Evolutionary conservation across 2,329 filamentous ascomycete species (phyloP), one percentile per base, ranked within the genome.

Genomic region (Exophiala aquamarina): DNA sequence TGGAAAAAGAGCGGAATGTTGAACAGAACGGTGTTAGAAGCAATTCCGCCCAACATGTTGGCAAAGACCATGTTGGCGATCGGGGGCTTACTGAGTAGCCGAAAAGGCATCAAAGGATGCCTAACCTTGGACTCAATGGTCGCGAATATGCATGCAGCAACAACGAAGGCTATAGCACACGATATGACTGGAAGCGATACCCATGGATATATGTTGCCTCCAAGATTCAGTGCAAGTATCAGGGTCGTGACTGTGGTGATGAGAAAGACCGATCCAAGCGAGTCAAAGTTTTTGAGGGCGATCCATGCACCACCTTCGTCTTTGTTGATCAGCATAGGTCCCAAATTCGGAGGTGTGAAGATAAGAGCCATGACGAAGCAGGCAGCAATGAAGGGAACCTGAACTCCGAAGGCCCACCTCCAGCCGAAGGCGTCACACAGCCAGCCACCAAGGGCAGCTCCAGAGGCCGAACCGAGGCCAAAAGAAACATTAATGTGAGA

Each of bases 1-100:
- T 92, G 88, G 67, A 87, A 88, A 66, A 86, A 89, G 2, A 92
- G 71, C 1, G 87, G 86, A n/a, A 88, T 70, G 67, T 87, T 88
- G 70, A 89, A 92, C 3, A 87, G 55, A 1, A 76, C 68, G 0
- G 79, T 76, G 37, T 83, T 65, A 70, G 73, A 79, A 11, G 78
- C 82, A 1, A 74, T 80, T 43, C 86, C 78, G 41, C 78, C 75
- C 64, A 88, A 89, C 68, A 89, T 87, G 64, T 89, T 89, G 63
- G 80, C 81, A 1, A 82, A 66, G 58, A 86, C 90, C 62, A 79
- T 81, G 2, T 85, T 80, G 40, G 88, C 75, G 20, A 91, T 73
- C 5, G 76, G 76, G 5, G 75, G 73, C 60, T 86, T 76, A 59
- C 89, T 82, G 54, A 91, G 84, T 57, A 91, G 79, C 58, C 82